These are phyloP conservation scores for Oryza rufipogon DNA, from an alignment of 176 grass and related monocot genomes.

Conservation along the genomic window DNA sequence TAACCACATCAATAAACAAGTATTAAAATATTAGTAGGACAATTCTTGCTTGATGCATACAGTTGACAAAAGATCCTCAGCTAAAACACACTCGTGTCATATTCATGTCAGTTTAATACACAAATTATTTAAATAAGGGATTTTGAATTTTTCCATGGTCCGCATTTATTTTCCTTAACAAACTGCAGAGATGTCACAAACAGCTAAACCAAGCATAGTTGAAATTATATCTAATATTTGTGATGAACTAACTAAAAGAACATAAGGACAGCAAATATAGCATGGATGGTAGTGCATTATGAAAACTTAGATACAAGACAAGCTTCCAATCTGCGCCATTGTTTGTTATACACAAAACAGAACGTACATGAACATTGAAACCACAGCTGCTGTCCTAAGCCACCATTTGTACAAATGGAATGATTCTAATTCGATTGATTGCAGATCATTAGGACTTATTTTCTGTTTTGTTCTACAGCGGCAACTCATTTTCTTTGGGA, in stretches of 20 bases:
- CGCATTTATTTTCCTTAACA: neutral
- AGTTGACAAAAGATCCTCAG: constrained; percentile 18
- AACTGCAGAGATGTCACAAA: neutral
- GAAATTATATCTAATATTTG: neutral
- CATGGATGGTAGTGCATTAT: neutral
- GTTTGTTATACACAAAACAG: neutral
- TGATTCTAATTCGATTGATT: constrained; percentile 13
- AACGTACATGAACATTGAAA: neutral
- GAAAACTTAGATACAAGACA: constrained; percentile 12
- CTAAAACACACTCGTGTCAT: neutral
- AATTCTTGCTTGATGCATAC: neutral
- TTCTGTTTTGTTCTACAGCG: constrained; percentile 6
- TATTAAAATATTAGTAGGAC: constrained; percentile 32
- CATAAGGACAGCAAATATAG: neutral
- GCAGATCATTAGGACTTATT: neutral
- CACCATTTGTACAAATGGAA: neutral
- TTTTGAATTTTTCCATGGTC: neutral
- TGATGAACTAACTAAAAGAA: neutral
- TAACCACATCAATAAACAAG: constrained; percentile 33
- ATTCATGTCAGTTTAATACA: constrained; percentile 16
- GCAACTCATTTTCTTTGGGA: neutral
- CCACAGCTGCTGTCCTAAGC: neutral
- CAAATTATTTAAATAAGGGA: neutral
- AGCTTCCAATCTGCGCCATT: neutral
- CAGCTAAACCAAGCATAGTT: constrained; percentile 1